A percentile compares a stretch with the other conserved stretches of the same genome.
phyloP scores from a whole-genome alignment of 768 basidiomycete species.

The Aureoboletus auriporus region DNA sequence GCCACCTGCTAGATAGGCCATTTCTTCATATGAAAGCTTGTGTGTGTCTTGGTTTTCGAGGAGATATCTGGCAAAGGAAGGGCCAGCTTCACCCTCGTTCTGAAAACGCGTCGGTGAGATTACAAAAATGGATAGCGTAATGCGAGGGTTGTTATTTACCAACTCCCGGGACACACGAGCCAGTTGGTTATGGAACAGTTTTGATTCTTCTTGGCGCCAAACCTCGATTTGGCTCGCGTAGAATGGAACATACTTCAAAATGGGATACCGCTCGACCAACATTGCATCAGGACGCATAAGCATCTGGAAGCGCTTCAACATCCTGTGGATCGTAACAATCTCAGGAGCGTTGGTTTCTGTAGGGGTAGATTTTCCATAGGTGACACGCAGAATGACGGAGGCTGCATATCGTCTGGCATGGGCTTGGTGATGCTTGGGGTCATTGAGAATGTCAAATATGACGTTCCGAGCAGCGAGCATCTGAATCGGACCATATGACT shows the following conservation, averaged over 20 bases:
- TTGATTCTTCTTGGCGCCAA: conserved; percentile 53
- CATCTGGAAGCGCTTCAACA: conserved; percentile 32
- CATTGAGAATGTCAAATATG: conserved; percentile 26
- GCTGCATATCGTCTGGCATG: conserved; percentile 45
- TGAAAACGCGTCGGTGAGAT: conserved; percentile 11
- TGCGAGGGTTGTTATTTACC: conserved; percentile 23
- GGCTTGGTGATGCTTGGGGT: conserved; percentile 43
- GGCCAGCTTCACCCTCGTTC: conserved; percentile 20
- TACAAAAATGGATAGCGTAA: background rate
- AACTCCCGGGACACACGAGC: conserved; percentile 41
- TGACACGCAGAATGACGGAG: conserved; percentile 31
- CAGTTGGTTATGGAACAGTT: conserved; percentile 51
- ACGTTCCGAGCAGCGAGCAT: conserved; percentile 34
- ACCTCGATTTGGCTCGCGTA: conserved; percentile 51
- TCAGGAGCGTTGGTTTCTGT: conserved; percentile 28
- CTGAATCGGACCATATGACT: conserved; percentile 46
- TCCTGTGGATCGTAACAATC: conserved; percentile 30
- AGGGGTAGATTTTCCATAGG: conserved; percentile 32
- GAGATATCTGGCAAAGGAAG: conserved; percentile 54
- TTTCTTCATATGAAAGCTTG: conserved; percentile 52
- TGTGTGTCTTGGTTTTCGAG: conserved; percentile 53
- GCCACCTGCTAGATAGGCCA: conserved; percentile 58
- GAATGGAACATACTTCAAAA: conserved; percentile 52
- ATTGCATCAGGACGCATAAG: conserved; percentile 34
- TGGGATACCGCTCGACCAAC: conserved; percentile 34